Conservation (phyloP, 192 early-diverging fungal genomes). For the Backusella circina region DNA sequence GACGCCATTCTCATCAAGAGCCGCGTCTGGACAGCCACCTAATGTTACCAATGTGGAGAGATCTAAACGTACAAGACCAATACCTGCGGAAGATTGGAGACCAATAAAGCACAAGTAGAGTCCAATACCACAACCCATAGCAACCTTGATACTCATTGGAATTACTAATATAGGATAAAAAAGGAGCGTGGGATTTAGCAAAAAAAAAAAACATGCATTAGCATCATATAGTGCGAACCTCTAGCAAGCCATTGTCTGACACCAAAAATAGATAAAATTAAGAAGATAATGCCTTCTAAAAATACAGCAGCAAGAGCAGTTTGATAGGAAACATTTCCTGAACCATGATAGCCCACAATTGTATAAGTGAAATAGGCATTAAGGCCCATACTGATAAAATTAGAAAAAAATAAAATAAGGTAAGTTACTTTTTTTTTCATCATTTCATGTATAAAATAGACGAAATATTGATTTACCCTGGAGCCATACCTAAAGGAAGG, state of each 20-base stretch:
- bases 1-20: constrained; percentile 53
- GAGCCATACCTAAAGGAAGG: constrained; percentile 76
- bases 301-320: constrained; percentile 73
- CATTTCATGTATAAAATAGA: neutral
- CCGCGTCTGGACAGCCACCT: constrained; percentile 56
- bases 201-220: neutral
- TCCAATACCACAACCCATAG: constrained; percentile 75
- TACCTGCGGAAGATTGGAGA: constrained; percentile 74
- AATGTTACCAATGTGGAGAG: constrained; percentile 66
- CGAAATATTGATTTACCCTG: constrained; percentile 42
- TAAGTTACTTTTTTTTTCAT: neutral
- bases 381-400: constrained; percentile 57
- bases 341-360: constrained; percentile 71
- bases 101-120: constrained; percentile 80
- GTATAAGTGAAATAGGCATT: constrained; percentile 85
- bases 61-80: constrained; percentile 64
- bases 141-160: constrained; percentile 67
- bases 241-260: constrained; percentile 76
- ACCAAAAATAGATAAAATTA: constrained; percentile 71
- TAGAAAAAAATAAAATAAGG: neutral
- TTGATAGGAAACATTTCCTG: constrained; percentile 61
- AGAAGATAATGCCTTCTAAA: constrained; percentile 78
- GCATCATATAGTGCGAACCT: neutral
- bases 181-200: neutral
- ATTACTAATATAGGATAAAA: constrained; percentile 30